Conservation (phyloP, 2,329 filamentous ascomycete species). For the Neofusicoccum kwambonambiense region DNA sequence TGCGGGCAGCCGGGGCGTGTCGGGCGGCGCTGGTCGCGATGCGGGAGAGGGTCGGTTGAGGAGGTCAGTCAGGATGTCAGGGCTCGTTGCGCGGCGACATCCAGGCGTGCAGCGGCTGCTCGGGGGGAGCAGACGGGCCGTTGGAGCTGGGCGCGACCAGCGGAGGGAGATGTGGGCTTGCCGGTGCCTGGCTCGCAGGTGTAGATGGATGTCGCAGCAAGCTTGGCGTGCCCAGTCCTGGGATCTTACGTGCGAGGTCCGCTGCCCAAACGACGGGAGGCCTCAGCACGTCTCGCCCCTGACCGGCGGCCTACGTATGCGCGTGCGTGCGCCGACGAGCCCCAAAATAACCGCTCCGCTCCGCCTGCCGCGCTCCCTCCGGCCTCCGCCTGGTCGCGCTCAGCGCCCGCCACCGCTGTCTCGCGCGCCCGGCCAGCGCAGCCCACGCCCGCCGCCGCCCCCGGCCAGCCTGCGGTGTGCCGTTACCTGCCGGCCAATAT, state of each 20-base stretch:
- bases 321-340: conserved; percentile 11
- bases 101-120: conserved; percentile 14
- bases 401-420: background rate
- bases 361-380: background rate
- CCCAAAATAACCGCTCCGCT: conserved; percentile 11
- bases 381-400: background rate
- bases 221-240: conserved; percentile 9
- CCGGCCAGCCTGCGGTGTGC: conserved; percentile 8
- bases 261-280: conserved; percentile 4
- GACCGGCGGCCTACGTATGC: conserved; percentile 12
- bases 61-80: background rate
- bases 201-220: conserved; percentile 7
- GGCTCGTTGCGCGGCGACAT: conserved; percentile 16
- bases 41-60: background rate
- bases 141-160: conserved; percentile 17
- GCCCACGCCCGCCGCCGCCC: background rate
- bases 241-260: conserved; percentile 5
- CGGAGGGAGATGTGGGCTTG: conserved; percentile 11
- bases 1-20: conserved; percentile 7
- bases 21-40: background rate
- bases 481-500: conserved; percentile 13
- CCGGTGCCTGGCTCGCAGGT: conserved; percentile 10
- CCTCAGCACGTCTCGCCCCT: conserved; percentile 8
- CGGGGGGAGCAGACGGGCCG: conserved; percentile 18
- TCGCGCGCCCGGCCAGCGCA: background rate